Evolutionary conservation across 1,284 basidiomycete species (phyloP).

Genomic region (Kwoniella shivajii): DNA sequence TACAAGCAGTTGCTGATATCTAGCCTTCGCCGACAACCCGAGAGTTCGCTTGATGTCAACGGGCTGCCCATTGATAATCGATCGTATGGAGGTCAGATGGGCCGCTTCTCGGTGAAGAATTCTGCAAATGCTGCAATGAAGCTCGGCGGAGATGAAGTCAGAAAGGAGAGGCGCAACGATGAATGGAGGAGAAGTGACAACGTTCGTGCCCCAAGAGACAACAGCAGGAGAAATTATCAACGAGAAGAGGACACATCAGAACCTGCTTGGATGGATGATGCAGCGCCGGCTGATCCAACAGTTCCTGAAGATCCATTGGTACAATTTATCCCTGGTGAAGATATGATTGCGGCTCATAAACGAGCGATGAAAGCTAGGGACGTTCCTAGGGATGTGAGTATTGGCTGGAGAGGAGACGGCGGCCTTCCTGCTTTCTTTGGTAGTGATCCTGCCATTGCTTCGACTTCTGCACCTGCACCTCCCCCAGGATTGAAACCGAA

Average conservation of each 20-base stretch:
- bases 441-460: conserved; percentile 17
- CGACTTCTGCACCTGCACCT: conserved; percentile 8
- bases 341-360: conserved; percentile 50
- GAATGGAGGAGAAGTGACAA: conserved; percentile 15
- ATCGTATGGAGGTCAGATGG: conserved; percentile 35
- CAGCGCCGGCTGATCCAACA: conserved; percentile 30
- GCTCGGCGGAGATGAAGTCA: conserved; percentile 34
- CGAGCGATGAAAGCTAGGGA: conserved; percentile 37
- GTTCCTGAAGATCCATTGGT: conserved; percentile 33
- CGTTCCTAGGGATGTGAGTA: conserved; percentile 17
- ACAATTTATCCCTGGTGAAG: conserved; percentile 46
- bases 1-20: conserved; percentile 1
- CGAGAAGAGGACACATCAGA: conserved; percentile 37
- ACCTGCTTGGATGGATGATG: conserved; percentile 52
- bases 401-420: conserved; percentile 15
- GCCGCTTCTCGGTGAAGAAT: conserved; percentile 33
- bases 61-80: conserved; percentile 12
- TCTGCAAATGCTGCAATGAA: conserved; percentile 26
- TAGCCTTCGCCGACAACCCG: conserved; percentile 29
- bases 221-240: neutral
- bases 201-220: conserved; percentile 4
- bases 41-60: conserved; percentile 11
- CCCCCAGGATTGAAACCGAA: conserved; percentile 29
- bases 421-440: conserved; percentile 31
- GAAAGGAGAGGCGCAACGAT: conserved; percentile 15